Evolutionary conservation across 805 yeast species (phyloP).

Genomic region (Ogataea pignaliae): DNA sequence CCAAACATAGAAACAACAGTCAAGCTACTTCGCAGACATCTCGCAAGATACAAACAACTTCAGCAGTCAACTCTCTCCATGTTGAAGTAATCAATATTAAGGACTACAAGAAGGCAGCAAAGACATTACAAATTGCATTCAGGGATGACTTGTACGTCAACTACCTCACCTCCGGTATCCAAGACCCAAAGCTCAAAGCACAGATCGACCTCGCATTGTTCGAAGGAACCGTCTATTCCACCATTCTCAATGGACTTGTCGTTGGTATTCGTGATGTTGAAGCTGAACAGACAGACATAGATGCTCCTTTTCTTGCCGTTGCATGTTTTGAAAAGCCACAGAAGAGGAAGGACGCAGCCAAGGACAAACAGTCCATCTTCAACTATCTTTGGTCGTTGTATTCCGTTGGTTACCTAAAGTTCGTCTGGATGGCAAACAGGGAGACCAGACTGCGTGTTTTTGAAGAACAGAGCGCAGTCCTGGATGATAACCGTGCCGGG

Average conservation of each 20-base stretch:
- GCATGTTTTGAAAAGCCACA: constrained; percentile 43
- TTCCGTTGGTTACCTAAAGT: constrained; percentile 30
- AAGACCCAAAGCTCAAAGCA: constrained; percentile 31
- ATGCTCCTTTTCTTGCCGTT: constrained; percentile 47
- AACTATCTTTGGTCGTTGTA: constrained; percentile 30
- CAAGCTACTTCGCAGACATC: background rate
- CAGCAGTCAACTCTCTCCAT: constrained; percentile 6
- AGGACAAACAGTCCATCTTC: constrained; percentile 27
- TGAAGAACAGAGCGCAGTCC: constrained; percentile 45
- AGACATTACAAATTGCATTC: constrained; percentile 48
- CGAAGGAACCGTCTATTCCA: constrained; percentile 50
- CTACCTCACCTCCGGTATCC: constrained; percentile 42
- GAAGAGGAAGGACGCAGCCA: constrained; percentile 4
- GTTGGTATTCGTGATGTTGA: constrained; percentile 46
- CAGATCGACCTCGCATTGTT: constrained; percentile 46
- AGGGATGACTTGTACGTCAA: constrained; percentile 50
- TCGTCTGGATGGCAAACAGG: constrained; percentile 31
- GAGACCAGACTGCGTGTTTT: constrained; percentile 47
- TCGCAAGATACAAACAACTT: background rate
- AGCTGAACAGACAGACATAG: constrained; percentile 35
- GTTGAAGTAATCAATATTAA: constrained; percentile 31
- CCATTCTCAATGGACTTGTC: constrained; percentile 46
- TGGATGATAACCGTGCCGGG: constrained; percentile 39
- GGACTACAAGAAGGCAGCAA: constrained; percentile 53
- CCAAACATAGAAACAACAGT: constrained; percentile 1